phyloP scores from a whole-genome alignment of 106 monocot genomes.

The Hemerocallis citrina region DNA sequence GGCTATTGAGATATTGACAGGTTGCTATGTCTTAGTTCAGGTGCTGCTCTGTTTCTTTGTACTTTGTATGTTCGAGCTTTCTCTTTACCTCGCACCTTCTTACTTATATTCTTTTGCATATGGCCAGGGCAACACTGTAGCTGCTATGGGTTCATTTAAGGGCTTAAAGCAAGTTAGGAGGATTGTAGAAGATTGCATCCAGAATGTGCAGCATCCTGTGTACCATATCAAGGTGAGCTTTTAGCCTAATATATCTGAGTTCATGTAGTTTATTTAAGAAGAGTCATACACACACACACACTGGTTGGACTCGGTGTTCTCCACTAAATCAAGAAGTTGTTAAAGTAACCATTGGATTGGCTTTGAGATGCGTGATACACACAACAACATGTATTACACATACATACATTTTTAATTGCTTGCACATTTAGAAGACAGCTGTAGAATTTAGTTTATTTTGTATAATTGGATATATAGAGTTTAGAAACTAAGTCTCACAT shows the following conservation, averaged over 20 bases:
- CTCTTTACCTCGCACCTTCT: background rate
- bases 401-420: no score
- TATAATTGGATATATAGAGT: no score
- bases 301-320: no score
- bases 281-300: background rate
- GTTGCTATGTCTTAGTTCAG: constrained; percentile 98
- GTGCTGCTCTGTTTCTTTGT: constrained; percentile 17
- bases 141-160: constrained; percentile 97
- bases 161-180: constrained; percentile 91
- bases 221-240: constrained; percentile 85
- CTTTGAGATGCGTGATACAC: no score
- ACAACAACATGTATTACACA: no score
- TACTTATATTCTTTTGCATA: background rate
- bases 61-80: background rate
- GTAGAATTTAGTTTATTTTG: no score
- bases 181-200: constrained; percentile 93
- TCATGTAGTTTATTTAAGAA: background rate
- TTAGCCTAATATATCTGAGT: background rate
- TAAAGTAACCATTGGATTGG: no score
- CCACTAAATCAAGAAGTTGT: no score
- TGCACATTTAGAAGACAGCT: no score
- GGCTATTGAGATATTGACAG: constrained; percentile 97
- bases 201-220: constrained; percentile 83
- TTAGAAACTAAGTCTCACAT: no score
- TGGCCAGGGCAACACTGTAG: constrained; percentile 80